Conservation (phyloP, 1,284 basidiomycete genomes). For the Tilletia caries region DNA sequence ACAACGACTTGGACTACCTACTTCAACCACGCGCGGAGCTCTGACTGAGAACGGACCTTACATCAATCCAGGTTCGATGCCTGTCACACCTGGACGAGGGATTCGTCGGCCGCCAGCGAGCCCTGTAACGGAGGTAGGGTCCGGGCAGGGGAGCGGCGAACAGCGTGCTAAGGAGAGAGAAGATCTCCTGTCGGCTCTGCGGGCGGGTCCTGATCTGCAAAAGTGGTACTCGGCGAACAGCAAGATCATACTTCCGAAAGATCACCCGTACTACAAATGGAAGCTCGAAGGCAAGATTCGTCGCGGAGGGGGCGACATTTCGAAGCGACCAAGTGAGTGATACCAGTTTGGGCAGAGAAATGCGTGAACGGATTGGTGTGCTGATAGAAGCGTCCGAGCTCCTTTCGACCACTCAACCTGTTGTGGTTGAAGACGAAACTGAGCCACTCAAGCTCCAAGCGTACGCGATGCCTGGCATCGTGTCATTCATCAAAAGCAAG, state of each 20-base stretch:
- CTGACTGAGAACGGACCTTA: not conserved
- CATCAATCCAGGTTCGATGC: constrained; percentile 6
- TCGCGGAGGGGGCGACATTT: not conserved
- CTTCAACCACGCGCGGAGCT: not conserved
- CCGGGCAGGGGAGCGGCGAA: not conserved
- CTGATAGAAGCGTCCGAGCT: not conserved
- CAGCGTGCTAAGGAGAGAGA: not conserved
- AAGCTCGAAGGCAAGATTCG: not conserved
- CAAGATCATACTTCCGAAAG: constrained; percentile 5
- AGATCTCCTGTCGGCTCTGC: not conserved
- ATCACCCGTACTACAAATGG: constrained; percentile 4
- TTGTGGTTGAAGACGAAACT: not conserved
- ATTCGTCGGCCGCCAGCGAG: not conserved
- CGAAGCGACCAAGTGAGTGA: constrained; percentile 10
- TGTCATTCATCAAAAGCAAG: not conserved
- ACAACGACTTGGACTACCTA: not conserved
- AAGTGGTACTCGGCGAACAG: constrained; percentile 5
- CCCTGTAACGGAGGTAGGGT: not conserved
- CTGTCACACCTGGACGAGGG: not conserved
- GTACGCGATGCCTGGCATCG: constrained; percentile 8
- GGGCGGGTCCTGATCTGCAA: constrained; percentile 1
- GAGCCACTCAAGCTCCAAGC: constrained; percentile 6
- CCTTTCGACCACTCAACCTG: not conserved
- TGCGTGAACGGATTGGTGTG: not conserved
- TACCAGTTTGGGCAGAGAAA: not conserved